Conservation (phyloP, 768 basidiomycete genomes). For the Roridomyces roridus region DNA sequence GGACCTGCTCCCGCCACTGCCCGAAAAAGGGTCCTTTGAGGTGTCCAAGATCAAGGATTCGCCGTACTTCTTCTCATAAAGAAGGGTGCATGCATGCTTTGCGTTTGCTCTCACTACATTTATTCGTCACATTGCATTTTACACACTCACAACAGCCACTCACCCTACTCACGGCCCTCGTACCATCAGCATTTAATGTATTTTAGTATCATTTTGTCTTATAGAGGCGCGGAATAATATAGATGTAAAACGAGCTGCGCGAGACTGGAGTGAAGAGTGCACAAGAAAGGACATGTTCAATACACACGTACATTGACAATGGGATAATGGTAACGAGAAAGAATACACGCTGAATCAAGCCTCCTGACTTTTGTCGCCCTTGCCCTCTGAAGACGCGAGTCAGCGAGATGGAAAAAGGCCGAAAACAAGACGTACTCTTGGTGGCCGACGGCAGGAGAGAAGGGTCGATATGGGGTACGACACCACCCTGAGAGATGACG, state of each 20-base stretch:
- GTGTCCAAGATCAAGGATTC: conserved; percentile 83
- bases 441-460: conserved; percentile 2
- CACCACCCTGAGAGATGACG: too few species aligned
- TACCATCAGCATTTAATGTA: conserved; percentile 25
- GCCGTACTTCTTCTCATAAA: conserved; percentile 93
- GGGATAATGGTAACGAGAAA: too few species aligned
- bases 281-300: too few species aligned
- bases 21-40: conserved; percentile 85
- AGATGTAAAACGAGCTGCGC: neutral
- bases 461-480: conserved; percentile 1
- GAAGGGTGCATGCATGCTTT: neutral
- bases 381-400: neutral
- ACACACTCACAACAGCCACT: neutral
- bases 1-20: conserved; percentile 81
- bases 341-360: too few species aligned
- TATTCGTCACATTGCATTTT: neutral
- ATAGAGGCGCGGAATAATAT: conserved; percentile 18
- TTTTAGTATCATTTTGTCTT: conserved; percentile 15
- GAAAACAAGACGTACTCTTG: neutral
- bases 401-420: neutral
- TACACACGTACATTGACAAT: too few species aligned
- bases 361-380: neutral
- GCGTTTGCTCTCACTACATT: conserved; percentile 11
- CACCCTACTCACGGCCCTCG: conserved; percentile 19
- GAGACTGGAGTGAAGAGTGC: too few species aligned